Conservation (phyloP, 2,329 filamentous ascomycete genomes). For the Diplodia corticola region DNA sequence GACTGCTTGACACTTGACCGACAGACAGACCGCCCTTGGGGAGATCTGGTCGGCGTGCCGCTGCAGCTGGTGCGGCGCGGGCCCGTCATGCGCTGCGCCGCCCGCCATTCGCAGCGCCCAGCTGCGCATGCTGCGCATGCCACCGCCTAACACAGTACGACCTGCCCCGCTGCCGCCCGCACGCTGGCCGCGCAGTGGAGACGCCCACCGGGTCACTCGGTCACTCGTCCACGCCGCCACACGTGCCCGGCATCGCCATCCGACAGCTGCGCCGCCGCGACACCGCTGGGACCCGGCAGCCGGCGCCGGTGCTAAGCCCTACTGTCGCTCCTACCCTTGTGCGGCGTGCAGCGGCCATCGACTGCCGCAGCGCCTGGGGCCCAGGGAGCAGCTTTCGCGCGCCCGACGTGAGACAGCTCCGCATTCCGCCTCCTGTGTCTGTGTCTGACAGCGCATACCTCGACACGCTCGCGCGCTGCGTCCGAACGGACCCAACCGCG, state of each 20-base stretch:
- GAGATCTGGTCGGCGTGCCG: constrained; percentile 9
- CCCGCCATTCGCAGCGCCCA: constrained; percentile 5
- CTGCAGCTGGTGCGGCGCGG: neutral
- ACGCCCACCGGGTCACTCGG: neutral
- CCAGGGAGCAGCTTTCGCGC: no score
- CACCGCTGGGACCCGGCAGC: neutral
- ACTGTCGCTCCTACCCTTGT: neutral
- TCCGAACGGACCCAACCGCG: neutral
- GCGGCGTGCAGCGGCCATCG: neutral
- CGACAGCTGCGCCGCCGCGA: neutral
- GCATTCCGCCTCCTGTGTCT: constrained; percentile 4
- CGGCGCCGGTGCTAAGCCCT: neutral
- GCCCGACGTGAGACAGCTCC: constrained; percentile 9
- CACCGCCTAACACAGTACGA: no score
- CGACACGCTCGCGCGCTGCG: neutral
- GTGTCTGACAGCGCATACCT: constrained; percentile 18
- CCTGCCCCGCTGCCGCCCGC: neutral
- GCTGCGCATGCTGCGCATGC: neutral
- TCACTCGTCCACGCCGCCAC: neutral
- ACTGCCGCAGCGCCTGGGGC: constrained; percentile 2
- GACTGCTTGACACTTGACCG: neutral
- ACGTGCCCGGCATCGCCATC: constrained; percentile 8
- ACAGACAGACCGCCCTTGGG: constrained; percentile 9
- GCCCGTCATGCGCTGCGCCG: constrained; percentile 4
- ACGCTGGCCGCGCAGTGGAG: constrained; percentile 7